Percentiles rank a stretch among this genome's conserved stretches.
Evolutionary conservation across 805 yeast species (phyloP).

Genomic region (Saccharomycopsis selenospora): DNA sequence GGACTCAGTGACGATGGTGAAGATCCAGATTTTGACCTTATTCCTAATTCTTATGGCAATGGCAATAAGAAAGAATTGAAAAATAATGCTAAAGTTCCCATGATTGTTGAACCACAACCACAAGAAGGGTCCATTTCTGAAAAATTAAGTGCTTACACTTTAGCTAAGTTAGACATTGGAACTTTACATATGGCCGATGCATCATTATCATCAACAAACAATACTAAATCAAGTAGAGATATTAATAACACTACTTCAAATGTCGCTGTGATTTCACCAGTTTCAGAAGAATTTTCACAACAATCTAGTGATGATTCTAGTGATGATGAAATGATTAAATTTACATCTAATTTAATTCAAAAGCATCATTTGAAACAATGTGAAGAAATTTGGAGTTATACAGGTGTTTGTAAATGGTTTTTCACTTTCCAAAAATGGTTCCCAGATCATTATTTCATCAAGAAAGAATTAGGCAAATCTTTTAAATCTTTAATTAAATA

Average conservation of each 20-base stretch:
- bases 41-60: background rate
- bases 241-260: background rate
- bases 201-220: background rate
- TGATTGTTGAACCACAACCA: background rate
- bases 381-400: conserved; percentile 11
- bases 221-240: background rate
- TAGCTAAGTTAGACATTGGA: background rate
- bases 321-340: background rate
- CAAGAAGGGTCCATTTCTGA: background rate
- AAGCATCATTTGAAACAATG: conserved; percentile 12
- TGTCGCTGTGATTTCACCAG: background rate
- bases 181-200: conserved; percentile 1
- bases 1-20: background rate
- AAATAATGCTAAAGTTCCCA: background rate
- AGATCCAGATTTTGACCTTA: background rate
- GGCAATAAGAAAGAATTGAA: background rate
- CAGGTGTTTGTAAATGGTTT: conserved; percentile 14
- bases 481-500: conserved; percentile 8
- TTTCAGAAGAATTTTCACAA: background rate
- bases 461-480: conserved; percentile 11
- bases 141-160: background rate
- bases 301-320: background rate
- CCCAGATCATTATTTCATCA: conserved; percentile 6
- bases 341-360: conserved; percentile 8
- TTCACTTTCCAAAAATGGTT: conserved; percentile 15